These are phyloP conservation scores for Epipyxis sp. DNA, from an alignment of 108 stramenopile species.

Conservation along the genomic window DNA sequence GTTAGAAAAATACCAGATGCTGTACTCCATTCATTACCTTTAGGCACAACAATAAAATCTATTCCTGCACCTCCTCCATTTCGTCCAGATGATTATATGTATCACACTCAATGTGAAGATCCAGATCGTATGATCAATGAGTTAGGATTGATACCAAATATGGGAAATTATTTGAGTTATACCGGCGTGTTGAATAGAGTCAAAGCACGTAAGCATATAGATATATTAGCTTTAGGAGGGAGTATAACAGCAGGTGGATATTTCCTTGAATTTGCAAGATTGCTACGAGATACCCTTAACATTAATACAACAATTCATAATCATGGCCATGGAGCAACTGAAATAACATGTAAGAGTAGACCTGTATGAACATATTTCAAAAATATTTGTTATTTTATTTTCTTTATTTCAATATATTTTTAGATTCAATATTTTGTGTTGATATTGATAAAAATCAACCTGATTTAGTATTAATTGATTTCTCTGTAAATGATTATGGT, in stretches of 20 bases:
- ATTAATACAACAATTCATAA: background rate
- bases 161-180: background rate
- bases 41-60: background rate
- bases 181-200: background rate
- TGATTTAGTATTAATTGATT: constrained; percentile 19
- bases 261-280: background rate
- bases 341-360: background rate
- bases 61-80: background rate
- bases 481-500: constrained; percentile 23
- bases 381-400: background rate
- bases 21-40: background rate
- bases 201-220: background rate
- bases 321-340: constrained; percentile 19
- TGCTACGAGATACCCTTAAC: background rate
- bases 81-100: constrained; percentile 23
- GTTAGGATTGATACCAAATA: background rate
- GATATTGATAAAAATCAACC: constrained; percentile 10
- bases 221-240: constrained; percentile 6
- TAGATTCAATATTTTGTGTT: background rate
- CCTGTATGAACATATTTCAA: no score
- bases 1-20: background rate
- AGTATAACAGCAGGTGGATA: constrained; percentile 26
- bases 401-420: background rate
- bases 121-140: constrained; percentile 20
- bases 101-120: constrained; percentile 21